Percentiles rank a stretch among this genome's conserved stretches.
Conservation (phyloP, 345 rosid species). For the Bruguiera parviflora region DNA sequence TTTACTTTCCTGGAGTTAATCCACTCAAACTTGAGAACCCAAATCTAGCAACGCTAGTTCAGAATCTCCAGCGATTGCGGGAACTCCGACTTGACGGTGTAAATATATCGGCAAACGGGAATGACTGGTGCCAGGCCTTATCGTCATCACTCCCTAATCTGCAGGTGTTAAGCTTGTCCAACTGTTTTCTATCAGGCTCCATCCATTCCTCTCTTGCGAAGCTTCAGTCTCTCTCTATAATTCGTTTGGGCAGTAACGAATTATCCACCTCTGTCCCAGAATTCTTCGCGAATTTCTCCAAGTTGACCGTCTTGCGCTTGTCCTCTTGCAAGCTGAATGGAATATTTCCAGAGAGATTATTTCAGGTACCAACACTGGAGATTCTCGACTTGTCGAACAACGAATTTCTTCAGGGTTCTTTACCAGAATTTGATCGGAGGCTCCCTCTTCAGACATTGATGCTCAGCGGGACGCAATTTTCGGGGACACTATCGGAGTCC, state of each 20-base stretch:
- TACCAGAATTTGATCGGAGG: neutral
- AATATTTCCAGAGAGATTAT: conserved; percentile 14
- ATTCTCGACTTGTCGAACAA: conserved; percentile 25
- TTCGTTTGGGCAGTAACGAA: conserved; percentile 21
- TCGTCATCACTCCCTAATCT: conserved; percentile 21
- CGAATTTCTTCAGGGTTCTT: conserved; percentile 11
- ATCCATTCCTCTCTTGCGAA: conserved; percentile 11
- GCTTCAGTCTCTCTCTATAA: conserved; percentile 7
- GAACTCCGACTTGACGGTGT: conserved; percentile 31
- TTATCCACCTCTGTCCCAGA: conserved; percentile 17
- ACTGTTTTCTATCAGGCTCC: conserved; percentile 34
- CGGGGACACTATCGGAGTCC: conserved; percentile 30
- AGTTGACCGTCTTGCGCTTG: conserved; percentile 22
- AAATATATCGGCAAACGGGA: conserved; percentile 17
- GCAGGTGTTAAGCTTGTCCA: conserved; percentile 27
- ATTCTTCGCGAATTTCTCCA: conserved; percentile 6
- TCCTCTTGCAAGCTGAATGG: conserved; percentile 6
- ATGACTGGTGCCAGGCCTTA: conserved; percentile 30
- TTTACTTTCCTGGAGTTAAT: neutral
- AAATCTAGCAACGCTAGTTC: conserved; percentile 22
- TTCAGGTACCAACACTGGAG: conserved; percentile 16
- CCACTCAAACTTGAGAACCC: conserved; percentile 25
- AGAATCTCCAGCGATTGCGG: conserved; percentile 15
- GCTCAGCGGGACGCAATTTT: conserved; percentile 19
- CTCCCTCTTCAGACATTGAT: conserved; percentile 16